Conservation (phyloP, 345 rosid species). For the Anacardium occidentale region DNA sequence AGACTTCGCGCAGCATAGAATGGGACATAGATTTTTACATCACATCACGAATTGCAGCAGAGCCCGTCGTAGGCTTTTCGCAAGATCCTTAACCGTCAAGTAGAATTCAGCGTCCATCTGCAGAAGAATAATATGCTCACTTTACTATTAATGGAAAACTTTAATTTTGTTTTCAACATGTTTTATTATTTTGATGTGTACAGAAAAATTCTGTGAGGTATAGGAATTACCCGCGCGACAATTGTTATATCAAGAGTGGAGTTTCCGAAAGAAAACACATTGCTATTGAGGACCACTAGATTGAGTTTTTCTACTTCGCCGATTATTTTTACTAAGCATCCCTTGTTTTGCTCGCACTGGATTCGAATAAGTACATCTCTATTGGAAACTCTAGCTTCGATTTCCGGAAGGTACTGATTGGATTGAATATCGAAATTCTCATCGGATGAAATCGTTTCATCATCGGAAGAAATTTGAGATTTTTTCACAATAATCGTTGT, state of each 20-base stretch:
- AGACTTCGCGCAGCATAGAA: background rate
- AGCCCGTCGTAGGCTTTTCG: slow-evolving; percentile 45
- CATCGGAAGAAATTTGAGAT: slow-evolving; percentile 37
- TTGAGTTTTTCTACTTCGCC: slow-evolving; percentile 49
- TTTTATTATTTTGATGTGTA: background rate
- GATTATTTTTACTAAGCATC: slow-evolving; percentile 38
- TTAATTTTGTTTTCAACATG: background rate
- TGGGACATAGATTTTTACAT: background rate
- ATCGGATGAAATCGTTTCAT: slow-evolving; percentile 39
- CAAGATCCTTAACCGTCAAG: slow-evolving; percentile 50
- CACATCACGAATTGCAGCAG: slow-evolving; percentile 39
- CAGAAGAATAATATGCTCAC: slow-evolving; percentile 9
- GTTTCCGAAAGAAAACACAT: slow-evolving; percentile 55
- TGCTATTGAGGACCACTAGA: slow-evolving; percentile 42
- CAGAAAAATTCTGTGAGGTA: background rate
- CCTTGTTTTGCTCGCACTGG: slow-evolving; percentile 58
- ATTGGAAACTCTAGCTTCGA: slow-evolving; percentile 61
- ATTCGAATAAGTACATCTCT: slow-evolving; percentile 60
- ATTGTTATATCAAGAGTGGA: slow-evolving; percentile 61
- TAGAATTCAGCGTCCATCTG: slow-evolving; percentile 60
- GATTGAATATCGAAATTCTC: slow-evolving; percentile 28
- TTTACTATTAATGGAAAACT: background rate
- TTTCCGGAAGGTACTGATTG: slow-evolving; percentile 45
- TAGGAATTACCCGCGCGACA: slow-evolving; percentile 53
- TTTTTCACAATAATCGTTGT: slow-evolving; percentile 54